Evolutionary conservation across 371 early-diverging fungal species (phyloP), one percentile per base, ranked within the genome.

Genomic region (Syncephalastrum racemosum): DNA sequence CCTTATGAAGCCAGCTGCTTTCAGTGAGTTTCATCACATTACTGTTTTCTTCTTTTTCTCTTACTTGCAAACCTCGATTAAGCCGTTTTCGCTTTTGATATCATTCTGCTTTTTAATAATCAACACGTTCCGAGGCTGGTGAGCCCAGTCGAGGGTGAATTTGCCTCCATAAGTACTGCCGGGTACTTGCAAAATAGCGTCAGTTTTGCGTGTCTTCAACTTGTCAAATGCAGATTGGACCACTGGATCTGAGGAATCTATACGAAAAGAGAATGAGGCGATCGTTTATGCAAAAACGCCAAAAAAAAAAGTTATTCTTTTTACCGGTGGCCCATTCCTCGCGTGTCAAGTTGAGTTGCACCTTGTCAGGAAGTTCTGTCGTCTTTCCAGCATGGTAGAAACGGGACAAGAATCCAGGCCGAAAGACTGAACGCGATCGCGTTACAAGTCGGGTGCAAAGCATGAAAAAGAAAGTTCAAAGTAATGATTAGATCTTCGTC

Each of bases 61-160:
- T 52, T 80, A 91, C 82, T 68, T 80, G 55, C 82, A 77, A 4
- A 91, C 73, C 20, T 86, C 80, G 13, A 83, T 54, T 13, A 93
- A 60, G 6, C 93, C 88, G 16, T 69, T 70, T 54, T 87, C 86
- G 0, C 89, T 89, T 44, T 75, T 70, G 18, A 67, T 64, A 62
- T 89, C 91, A 48, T 87, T 71, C 15, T 84, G 86, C 63, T 94
- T 94, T 55, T 88, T 90, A 48, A 94, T 79, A 39, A 94, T 79
- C 27, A 94, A 71, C 4, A 90, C 83, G 1, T 84, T 88, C 19
- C 84, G 74, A 13, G 94, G 92, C n/a, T 68, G 71, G 10, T 78
- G 77, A 7, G 59, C 66, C 93, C 92, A 92, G 20, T 69, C 59
- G 24, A 90, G 62, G 23, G 70, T 65, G 58, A 79, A 87, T 25